Evolutionary conservation across 2,329 filamentous ascomycete genomes (phyloP).

Genomic region (Monosporascus sp.): DNA sequence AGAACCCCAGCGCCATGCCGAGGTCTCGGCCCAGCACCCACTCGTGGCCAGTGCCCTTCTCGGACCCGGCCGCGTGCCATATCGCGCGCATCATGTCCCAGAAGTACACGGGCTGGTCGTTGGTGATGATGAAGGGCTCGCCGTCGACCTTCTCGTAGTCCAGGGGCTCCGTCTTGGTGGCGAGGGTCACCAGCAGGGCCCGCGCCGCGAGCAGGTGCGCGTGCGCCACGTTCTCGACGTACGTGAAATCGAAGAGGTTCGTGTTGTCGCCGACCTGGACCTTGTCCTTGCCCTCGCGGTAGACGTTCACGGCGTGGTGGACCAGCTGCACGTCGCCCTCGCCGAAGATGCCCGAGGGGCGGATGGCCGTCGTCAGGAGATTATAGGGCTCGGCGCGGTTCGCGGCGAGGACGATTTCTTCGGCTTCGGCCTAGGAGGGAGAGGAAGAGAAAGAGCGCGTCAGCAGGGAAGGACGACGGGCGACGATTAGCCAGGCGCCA

Average conservation of each 20-base stretch:
- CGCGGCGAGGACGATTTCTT: slow-evolving; percentile 71
- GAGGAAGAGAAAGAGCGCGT: neutral
- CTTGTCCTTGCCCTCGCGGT: slow-evolving; percentile 61
- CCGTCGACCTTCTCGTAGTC: slow-evolving; percentile 74
- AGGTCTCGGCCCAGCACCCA: slow-evolving; percentile 49
- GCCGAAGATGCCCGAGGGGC: slow-evolving; percentile 86
- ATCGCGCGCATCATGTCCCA: slow-evolving; percentile 81
- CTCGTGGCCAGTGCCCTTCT: slow-evolving; percentile 46
- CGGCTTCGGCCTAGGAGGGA: slow-evolving; percentile 60
- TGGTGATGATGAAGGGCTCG: slow-evolving; percentile 85
- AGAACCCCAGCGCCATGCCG: slow-evolving; percentile 46
- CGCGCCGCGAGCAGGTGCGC: slow-evolving; percentile 77
- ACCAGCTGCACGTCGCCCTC: slow-evolving; percentile 78
- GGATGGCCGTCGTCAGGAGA: slow-evolving; percentile 74
- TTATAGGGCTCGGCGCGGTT: slow-evolving; percentile 54
- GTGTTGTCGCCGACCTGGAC: slow-evolving; percentile 72
- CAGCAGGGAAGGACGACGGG: neutral
- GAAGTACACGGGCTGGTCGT: slow-evolving; percentile 83
- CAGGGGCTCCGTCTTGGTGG: slow-evolving; percentile 54
- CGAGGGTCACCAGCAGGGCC: slow-evolving; percentile 60
- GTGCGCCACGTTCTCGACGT: slow-evolving; percentile 62
- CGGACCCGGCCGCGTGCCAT: slow-evolving; percentile 59
- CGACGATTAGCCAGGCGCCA: neutral
- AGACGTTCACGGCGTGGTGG: slow-evolving; percentile 67
- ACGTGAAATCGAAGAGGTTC: slow-evolving; percentile 61